phyloP scores from a whole-genome alignment of 106 monocot species.

The Dactylorhiza incarnata region DNA sequence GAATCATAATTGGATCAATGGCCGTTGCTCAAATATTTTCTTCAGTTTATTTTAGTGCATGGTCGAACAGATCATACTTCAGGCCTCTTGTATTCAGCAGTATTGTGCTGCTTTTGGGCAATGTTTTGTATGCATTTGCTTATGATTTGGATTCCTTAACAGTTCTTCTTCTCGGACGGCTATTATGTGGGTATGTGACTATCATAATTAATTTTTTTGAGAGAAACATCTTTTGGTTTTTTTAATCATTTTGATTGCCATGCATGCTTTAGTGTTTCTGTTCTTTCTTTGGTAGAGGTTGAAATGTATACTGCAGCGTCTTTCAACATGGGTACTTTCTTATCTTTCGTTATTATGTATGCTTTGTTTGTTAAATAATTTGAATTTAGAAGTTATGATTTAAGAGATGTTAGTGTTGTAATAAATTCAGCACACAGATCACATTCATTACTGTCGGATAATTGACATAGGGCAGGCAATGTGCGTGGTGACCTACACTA shows the following conservation, averaged over 20 bases:
- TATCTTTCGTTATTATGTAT: too few relatives aligned
- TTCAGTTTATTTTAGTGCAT: slow-evolving; percentile 95
- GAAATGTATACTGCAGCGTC: too few relatives aligned
- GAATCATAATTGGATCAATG: slow-evolving; percentile 96
- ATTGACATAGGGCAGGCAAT: too few relatives aligned
- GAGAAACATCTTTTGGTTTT: not conserved
- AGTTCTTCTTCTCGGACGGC: slow-evolving; percentile 73
- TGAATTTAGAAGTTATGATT: too few relatives aligned
- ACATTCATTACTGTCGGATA: too few relatives aligned
- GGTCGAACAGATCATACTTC: slow-evolving; percentile 97
- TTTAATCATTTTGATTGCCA: not conserved
- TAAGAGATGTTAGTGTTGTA: too few relatives aligned
- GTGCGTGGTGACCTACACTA: too few relatives aligned
- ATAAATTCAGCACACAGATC: too few relatives aligned
- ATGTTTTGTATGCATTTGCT: slow-evolving; percentile 80
- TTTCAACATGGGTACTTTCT: too few relatives aligned
- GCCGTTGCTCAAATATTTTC: slow-evolving; percentile 94
- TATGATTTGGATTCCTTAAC: slow-evolving; percentile 72
- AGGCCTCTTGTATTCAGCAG: slow-evolving; percentile 89
- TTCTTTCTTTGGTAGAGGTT: not conserved
- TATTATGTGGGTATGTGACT: slow-evolving; percentile 80
- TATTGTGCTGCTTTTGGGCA: slow-evolving; percentile 73
- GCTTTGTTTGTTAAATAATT: too few relatives aligned
- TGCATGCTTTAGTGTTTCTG: not conserved
- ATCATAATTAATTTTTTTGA: not conserved